phyloP scores from a whole-genome alignment of 2,329 filamentous ascomycete genomes.

The Alternaria metachromatica region DNA sequence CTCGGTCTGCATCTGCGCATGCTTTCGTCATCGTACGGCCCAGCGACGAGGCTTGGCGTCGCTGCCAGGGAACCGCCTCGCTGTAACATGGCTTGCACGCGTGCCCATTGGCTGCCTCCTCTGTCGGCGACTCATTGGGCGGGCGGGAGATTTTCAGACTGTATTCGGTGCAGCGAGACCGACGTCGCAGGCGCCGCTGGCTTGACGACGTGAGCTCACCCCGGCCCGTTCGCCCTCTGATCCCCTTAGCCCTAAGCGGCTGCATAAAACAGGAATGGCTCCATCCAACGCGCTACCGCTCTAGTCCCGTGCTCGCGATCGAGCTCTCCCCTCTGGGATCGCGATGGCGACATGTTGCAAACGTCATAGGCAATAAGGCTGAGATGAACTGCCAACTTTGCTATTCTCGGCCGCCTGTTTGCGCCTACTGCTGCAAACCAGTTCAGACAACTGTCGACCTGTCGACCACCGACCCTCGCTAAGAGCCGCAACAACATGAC shows the following conservation, averaged over 20 bases:
- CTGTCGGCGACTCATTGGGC: slow-evolving; percentile 36
- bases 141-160: slow-evolving; percentile 35
- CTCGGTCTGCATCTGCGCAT: slow-evolving; percentile 11
- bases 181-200: slow-evolving; percentile 33
- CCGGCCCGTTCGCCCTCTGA: slow-evolving; percentile 41
- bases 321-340: slow-evolving; percentile 35
- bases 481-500: slow-evolving; percentile 7
- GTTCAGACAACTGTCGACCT: slow-evolving; percentile 14
- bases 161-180: slow-evolving; percentile 39
- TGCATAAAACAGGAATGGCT: slow-evolving; percentile 41
- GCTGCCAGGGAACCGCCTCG: slow-evolving; percentile 37
- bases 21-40: slow-evolving; percentile 42
- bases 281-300: slow-evolving; percentile 33
- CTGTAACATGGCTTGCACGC: slow-evolving; percentile 21
- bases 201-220: slow-evolving; percentile 25
- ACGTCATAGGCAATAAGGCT: slow-evolving; percentile 44
- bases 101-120: slow-evolving; percentile 30
- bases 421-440: slow-evolving; percentile 13
- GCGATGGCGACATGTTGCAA: slow-evolving; percentile 30
- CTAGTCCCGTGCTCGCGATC: slow-evolving; percentile 36
- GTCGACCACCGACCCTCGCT: slow-evolving; percentile 6
- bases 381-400: slow-evolving; percentile 33
- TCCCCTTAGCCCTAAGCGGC: slow-evolving; percentile 31
- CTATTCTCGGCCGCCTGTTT: slow-evolving; percentile 14
- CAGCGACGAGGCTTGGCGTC: slow-evolving; percentile 30